Evolutionary conservation across 106 monocot species (phyloP).

Genomic region (Dioscorea dumetorum): DNA sequence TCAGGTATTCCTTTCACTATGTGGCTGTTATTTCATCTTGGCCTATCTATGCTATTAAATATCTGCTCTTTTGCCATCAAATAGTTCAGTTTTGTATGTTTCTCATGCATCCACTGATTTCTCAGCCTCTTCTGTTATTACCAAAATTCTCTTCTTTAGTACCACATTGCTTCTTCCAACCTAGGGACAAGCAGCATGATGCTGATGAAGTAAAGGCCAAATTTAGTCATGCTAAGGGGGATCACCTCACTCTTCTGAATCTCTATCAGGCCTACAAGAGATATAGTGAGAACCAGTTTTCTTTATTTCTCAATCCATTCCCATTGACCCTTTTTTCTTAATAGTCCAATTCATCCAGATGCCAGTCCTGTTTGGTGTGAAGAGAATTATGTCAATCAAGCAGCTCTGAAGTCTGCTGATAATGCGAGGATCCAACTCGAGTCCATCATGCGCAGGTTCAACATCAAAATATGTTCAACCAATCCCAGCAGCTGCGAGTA

Average conservation of each 20-base stretch:
- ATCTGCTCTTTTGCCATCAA: too few species aligned
- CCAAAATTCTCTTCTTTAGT: constrained; percentile 49
- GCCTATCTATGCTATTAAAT: too few species aligned
- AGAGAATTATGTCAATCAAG: constrained; percentile 66
- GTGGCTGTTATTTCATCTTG: too few species aligned
- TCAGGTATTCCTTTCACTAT: constrained; percentile 23
- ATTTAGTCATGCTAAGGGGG: constrained; percentile 71
- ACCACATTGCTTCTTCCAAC: constrained; percentile 89
- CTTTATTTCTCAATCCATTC: neutral
- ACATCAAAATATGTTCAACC: constrained; percentile 66
- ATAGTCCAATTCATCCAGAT: constrained; percentile 15
- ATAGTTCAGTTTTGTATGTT: neutral
- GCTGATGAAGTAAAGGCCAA: constrained; percentile 76
- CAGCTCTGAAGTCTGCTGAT: constrained; percentile 61
- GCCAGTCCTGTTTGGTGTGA: constrained; percentile 71
- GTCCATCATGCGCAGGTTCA: constrained; percentile 65
- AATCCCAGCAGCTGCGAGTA: constrained; percentile 72
- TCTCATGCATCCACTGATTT: constrained; percentile 72
- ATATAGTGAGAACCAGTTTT: constrained; percentile 35
- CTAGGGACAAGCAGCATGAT: constrained; percentile 81
- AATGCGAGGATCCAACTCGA: constrained; percentile 66
- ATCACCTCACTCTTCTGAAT: constrained; percentile 74
- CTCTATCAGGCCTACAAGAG: constrained; percentile 82
- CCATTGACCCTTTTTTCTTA: too few species aligned
- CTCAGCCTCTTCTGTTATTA: constrained; percentile 73